phyloP scores from a whole-genome alignment of 345 rosid genomes.

The Cochlearia excelsa region DNA sequence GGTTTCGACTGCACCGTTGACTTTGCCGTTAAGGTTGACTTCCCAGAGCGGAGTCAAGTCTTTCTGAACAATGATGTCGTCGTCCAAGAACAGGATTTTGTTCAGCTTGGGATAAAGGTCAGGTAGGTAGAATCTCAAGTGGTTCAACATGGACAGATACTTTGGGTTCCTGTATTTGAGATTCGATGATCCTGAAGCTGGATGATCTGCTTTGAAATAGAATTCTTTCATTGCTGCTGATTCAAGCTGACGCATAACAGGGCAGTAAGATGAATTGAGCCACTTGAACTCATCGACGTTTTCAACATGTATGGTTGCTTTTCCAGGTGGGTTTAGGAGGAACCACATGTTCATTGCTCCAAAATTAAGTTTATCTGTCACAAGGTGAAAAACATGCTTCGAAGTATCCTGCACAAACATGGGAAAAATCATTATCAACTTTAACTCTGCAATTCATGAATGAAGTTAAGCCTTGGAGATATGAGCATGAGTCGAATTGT shows the following conservation, averaged over 20 bases:
- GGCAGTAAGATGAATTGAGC: slow-evolving; percentile 97
- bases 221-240: slow-evolving; percentile 92
- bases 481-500: neutral
- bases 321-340: slow-evolving; percentile 88
- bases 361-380: slow-evolving; percentile 87
- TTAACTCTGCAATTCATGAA: neutral
- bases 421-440: neutral
- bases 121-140: slow-evolving; percentile 93
- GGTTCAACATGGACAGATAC: slow-evolving; percentile 65
- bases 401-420: slow-evolving; percentile 72
- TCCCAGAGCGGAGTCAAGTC: slow-evolving; percentile 87
- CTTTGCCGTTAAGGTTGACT: slow-evolving; percentile 81
- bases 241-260: slow-evolving; percentile 93
- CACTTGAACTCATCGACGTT: slow-evolving; percentile 97
- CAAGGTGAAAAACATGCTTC: slow-evolving; percentile 94
- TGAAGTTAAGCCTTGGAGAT: neutral
- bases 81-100: slow-evolving; percentile 90
- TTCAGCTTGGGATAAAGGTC: slow-evolving; percentile 87
- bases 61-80: slow-evolving; percentile 97
- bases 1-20: slow-evolving; percentile 98
- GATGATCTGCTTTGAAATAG: slow-evolving; percentile 96
- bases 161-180: slow-evolving; percentile 96
- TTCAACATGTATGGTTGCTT: slow-evolving; percentile 92
- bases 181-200: slow-evolving; percentile 83
- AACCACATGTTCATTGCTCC: slow-evolving; percentile 99